Percentiles rank a stretch among this genome's conserved stretches.
Evolutionary conservation across 2,329 filamentous ascomycete genomes (phyloP).

Genomic region (Furcasterigmium sp.): DNA sequence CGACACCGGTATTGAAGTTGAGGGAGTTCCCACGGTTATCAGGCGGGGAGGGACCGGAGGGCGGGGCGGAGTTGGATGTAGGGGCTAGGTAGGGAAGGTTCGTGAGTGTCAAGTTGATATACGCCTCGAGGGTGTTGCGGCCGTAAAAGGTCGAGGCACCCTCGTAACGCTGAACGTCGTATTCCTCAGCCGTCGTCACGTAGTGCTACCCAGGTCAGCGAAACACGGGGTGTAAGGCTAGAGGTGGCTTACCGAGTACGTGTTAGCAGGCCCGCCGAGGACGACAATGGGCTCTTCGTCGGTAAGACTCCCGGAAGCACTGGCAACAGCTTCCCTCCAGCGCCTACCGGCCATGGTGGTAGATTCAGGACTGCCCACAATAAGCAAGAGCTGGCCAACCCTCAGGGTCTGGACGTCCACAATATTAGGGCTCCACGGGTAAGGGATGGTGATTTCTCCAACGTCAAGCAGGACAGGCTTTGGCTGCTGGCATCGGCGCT

Average conservation of each 20-base stretch:
- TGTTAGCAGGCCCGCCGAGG: constrained; percentile 84
- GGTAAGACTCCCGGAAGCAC: constrained; percentile 39
- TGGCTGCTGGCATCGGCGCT: constrained; percentile 69
- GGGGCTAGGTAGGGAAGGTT: constrained; percentile 62
- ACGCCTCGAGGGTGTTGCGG: constrained; percentile 74
- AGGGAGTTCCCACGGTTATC: constrained; percentile 73
- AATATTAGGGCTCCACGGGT: constrained; percentile 86
- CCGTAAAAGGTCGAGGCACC: constrained; percentile 91
- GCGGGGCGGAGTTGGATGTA: constrained; percentile 33
- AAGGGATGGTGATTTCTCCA: constrained; percentile 71
- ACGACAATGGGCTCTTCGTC: constrained; percentile 65
- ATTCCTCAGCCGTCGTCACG: constrained; percentile 74
- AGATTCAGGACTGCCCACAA: constrained; percentile 81
- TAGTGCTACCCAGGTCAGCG: constrained; percentile 48
- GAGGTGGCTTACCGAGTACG: constrained; percentile 51
- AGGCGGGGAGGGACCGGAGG: constrained; percentile 62
- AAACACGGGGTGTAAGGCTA: constrained; percentile 38
- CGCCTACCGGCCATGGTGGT: constrained; percentile 89
- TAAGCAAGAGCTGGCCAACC: constrained; percentile 77
- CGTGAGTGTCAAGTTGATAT: constrained; percentile 78
- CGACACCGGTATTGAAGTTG: constrained; percentile 74
- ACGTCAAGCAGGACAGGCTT: constrained; percentile 89
- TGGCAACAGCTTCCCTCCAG: constrained; percentile 69
- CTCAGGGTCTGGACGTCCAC: constrained; percentile 84
- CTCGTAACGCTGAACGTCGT: constrained; percentile 82